Evolutionary conservation across 352 stramenopile genomes (phyloP).

Genomic region (Pythium utonaiense): DNA sequence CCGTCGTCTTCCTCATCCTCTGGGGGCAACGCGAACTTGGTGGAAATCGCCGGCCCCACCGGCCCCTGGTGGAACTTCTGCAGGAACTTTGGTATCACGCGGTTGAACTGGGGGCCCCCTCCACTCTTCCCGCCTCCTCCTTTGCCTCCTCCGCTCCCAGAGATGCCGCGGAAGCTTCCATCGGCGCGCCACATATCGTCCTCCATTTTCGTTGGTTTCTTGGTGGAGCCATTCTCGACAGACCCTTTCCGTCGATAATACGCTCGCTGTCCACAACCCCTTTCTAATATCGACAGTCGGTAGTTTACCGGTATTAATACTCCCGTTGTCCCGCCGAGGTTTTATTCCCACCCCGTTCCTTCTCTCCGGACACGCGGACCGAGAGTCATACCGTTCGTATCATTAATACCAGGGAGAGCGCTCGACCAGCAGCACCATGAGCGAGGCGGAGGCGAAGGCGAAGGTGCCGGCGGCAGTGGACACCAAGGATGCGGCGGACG

Average conservation of each 20-base stretch:
- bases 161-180: constrained; percentile 64
- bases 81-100: constrained; percentile 82
- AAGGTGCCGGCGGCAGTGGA: constrained; percentile 11
- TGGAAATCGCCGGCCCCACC: constrained; percentile 49
- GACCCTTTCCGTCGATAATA: background rate
- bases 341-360: background rate
- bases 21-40: constrained; percentile 58
- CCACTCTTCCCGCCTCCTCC: constrained; percentile 25
- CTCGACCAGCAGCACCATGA: constrained; percentile 16
- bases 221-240: background rate
- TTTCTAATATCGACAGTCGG: constrained; percentile 1
- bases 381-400: too few relatives aligned
- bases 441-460: constrained; percentile 14
- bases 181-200: constrained; percentile 73
- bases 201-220: constrained; percentile 36
- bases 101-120: constrained; percentile 69
- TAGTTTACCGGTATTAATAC: background rate
- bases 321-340: background rate
- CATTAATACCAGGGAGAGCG: too few relatives aligned
- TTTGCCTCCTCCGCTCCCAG: constrained; percentile 19
- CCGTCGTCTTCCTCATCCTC: constrained; percentile 59
- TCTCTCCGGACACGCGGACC: background rate
- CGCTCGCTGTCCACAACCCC: too few relatives aligned
- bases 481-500: constrained; percentile 16
- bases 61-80: constrained; percentile 55